Conservation (phyloP, 2,329 filamentous ascomycete species). For the Zarea fungicola region DNA sequence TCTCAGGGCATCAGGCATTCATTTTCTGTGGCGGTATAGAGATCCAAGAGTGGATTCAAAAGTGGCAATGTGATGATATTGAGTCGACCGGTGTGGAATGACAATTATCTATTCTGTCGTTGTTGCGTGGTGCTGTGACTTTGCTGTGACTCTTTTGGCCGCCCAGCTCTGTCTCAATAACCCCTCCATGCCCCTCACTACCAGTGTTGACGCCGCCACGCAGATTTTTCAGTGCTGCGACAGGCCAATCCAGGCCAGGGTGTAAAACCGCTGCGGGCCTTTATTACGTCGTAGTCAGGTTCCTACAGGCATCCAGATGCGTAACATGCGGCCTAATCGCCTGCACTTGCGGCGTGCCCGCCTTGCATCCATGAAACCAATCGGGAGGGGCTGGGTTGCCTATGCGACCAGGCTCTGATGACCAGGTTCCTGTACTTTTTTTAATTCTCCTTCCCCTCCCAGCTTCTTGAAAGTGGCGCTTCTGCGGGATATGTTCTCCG, state of each 20-base stretch:
- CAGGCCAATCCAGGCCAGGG: not conserved
- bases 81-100: slow-evolving; percentile 1
- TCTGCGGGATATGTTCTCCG: not conserved
- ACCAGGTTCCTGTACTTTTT: not conserved
- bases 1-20: slow-evolving; percentile 9
- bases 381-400: slow-evolving; percentile 6
- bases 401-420: not conserved
- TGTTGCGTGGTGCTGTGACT: not conserved
- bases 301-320: not conserved
- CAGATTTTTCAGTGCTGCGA: slow-evolving; percentile 4
- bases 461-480: not conserved
- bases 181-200: slow-evolving; percentile 12
- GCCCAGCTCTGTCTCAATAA: not conserved
- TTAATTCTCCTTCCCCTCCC: not conserved
- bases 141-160: not conserved
- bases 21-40: not conserved
- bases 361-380: slow-evolving; percentile 1
- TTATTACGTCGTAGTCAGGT: slow-evolving; percentile 3
- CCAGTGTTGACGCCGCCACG: not conserved
- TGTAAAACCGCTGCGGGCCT: not conserved
- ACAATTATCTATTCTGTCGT: not conserved
- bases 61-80: not conserved
- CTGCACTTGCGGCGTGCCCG: not conserved
- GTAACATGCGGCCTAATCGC: not conserved
- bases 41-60: not conserved